Base-by-base conservation (phyloP, 2,329 filamentous ascomycete genomes). In the Pestalotiopsis sp. region DNA sequence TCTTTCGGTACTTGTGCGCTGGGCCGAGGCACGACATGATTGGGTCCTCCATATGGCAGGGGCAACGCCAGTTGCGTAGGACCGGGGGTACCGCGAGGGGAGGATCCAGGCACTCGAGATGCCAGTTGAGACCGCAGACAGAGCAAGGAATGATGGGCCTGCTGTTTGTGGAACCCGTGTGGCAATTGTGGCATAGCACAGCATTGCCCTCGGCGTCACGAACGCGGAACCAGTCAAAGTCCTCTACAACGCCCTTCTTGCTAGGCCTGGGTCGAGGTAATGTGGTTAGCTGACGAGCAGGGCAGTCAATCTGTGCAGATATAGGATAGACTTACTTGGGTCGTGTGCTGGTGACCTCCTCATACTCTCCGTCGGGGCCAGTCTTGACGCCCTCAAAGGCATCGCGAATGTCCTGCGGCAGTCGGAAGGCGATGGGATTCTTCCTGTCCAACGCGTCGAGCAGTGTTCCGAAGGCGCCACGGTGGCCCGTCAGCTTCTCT, bases 31-130 rank as follows among this genome's bases (percentile, higher is more conserved):
- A 80, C 23, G 80, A 82, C 38, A 82, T 82, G 68, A 97, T 84
- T 68, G 95, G 86, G 71, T 95, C 91, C 66, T 96, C 93, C 57
- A 92, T 85, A 78, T 99, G 96, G 72, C 92, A 90, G 64, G 95
- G 95, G 77, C 96, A 99, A 80, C 90, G 92, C 93, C 94, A 99
- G 67, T 90, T 92, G 75, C 91, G 90, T 65, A 91, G 85, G 64
- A 90, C 87, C 12, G 95, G 95, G 52, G 94, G 92, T 67, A 92
- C 90, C 41, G 94, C 90, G 76, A 95, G 82, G 41, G 95, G 95
- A 36, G 94, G 93, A 77, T 97, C 91, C 17, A 97, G 84, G 80
- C 96, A 99, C 80, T 98, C 95, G 65, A 97, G 85, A 82, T 99
- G 96, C 92, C 95, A 99, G 76, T 91, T 87, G 41, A 93, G 86